phyloP scores from a whole-genome alignment of 1,284 basidiomycete species.

The Apiotrichum akiyoshidainum region DNA sequence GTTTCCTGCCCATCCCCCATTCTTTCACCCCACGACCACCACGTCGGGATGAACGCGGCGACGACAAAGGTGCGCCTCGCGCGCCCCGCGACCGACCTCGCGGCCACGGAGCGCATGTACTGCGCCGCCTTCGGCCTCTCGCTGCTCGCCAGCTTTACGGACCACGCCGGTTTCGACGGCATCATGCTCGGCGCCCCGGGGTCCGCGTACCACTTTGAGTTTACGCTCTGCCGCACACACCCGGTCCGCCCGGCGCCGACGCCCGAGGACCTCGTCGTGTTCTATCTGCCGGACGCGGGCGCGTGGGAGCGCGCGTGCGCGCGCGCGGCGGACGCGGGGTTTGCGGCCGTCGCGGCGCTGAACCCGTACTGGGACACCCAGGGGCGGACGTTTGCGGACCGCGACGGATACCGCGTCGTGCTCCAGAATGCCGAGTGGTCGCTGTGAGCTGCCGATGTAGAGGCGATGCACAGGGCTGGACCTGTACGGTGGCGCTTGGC shows the following conservation, averaged over 20 bases:
- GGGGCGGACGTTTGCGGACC: conserved; percentile 10
- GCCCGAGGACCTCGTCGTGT: conserved; percentile 14
- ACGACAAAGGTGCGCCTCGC: conserved; percentile 13
- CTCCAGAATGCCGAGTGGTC: conserved; percentile 6
- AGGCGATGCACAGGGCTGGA: too few relatives aligned
- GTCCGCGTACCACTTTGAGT: conserved; percentile 13
- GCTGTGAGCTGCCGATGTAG: not conserved
- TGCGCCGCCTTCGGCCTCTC: conserved; percentile 4
- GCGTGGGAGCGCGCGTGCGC: conserved; percentile 7
- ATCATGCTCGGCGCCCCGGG: conserved; percentile 12
- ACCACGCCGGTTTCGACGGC: conserved; percentile 11
- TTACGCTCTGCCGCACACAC: conserved; percentile 2
- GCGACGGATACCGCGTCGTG: conserved; percentile 16
- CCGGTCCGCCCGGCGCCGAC: conserved; percentile 4
- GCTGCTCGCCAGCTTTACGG: conserved; percentile 2
- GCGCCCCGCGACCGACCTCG: conserved; percentile 10
- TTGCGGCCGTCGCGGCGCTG: not conserved
- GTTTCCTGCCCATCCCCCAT: too few relatives aligned
- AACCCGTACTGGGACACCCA: conserved; percentile 16
- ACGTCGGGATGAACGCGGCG: too few relatives aligned
- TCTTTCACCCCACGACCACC: too few relatives aligned
- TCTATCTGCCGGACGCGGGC: conserved; percentile 7
- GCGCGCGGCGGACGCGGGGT: not conserved
- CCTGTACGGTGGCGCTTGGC: too few relatives aligned
- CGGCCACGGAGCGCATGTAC: not conserved